Percentiles rank a stretch among this genome's conserved stretches.
phyloP scores from a whole-genome alignment of 129 eudicot species.

The Flaveria robusta region DNA sequence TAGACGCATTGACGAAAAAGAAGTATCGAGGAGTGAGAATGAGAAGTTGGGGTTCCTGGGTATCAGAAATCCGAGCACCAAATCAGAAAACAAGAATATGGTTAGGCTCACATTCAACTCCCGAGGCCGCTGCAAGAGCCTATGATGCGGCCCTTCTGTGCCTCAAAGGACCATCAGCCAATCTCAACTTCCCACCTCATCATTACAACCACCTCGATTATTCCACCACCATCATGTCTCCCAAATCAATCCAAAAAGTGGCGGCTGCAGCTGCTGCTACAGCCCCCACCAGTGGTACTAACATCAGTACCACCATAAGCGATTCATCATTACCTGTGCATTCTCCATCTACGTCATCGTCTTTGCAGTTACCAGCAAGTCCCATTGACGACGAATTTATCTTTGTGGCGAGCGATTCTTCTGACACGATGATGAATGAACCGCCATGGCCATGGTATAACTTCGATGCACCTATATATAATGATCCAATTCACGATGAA shows the following conservation, averaged over 20 bases:
- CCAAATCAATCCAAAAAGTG: conserved; percentile 79
- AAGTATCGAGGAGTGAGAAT: conserved; percentile 88
- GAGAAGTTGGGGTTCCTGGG: conserved; percentile 99
- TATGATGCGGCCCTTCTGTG: conserved; percentile 92
- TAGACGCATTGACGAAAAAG: conserved; percentile 44
- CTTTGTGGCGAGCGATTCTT: conserved; percentile 20
- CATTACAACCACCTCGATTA: conserved; percentile 31
- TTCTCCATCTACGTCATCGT: conserved; percentile 15
- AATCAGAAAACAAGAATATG: conserved; percentile 96
- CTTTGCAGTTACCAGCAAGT: conserved; percentile 23
- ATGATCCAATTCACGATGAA: conserved; percentile 48
- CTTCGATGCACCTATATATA: conserved; percentile 63
- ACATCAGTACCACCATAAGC: background rate
- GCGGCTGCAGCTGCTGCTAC: conserved; percentile 61
- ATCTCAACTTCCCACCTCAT: conserved; percentile 69
- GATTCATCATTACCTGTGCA: background rate
- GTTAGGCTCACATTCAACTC: conserved; percentile 89
- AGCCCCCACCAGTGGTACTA: background rate
- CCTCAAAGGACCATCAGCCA: conserved; percentile 83
- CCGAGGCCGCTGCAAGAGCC: conserved; percentile 98
- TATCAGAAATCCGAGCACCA: conserved; percentile 88
- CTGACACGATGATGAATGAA: conserved; percentile 9
- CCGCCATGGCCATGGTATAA: conserved; percentile 52
- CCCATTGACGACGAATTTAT: conserved; percentile 36
- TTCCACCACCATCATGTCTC: conserved; percentile 49